phyloP scores from a whole-genome alignment of 495 filamentous ascomycete genomes.

The Hypoxylon intermedium region DNA sequence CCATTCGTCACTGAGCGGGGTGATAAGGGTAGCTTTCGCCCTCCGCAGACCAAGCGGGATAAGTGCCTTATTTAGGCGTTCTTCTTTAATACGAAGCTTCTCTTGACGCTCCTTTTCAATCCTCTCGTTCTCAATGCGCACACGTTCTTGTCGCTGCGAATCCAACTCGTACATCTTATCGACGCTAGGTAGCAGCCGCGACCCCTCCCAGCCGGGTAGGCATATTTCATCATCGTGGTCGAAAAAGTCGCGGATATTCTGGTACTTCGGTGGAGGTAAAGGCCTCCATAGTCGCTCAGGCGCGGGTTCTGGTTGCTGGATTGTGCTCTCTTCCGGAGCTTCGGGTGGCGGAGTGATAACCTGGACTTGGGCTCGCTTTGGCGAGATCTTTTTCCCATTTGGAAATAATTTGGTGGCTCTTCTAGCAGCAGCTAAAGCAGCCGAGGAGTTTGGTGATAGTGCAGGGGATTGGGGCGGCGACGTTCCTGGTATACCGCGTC shows the following conservation, averaged over 20 bases:
- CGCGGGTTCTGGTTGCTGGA: not conserved
- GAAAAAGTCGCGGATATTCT: conserved; percentile 34
- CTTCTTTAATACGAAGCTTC: conserved; percentile 21
- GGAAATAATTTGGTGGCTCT: conserved; percentile 21
- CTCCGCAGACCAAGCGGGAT: conserved; percentile 33
- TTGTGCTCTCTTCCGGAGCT: conserved; percentile 4
- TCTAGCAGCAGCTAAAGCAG: conserved; percentile 20
- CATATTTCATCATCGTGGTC: conserved; percentile 33
- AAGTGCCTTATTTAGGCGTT: conserved; percentile 24
- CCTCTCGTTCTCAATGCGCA: conserved; percentile 29
- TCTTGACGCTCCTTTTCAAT: conserved; percentile 23
- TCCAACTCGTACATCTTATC: conserved; percentile 33
- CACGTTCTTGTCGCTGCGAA: conserved; percentile 31
- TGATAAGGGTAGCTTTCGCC: conserved; percentile 37
- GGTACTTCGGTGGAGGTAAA: conserved; percentile 25
- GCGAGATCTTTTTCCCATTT: not conserved
- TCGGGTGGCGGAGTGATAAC: conserved; percentile 15
- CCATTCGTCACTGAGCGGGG: conserved; percentile 43
- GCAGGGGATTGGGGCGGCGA: conserved; percentile 23
- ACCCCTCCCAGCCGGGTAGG: conserved; percentile 33
- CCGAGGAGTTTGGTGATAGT: conserved; percentile 17
- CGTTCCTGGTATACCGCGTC: not conserved
- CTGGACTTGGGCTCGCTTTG: conserved; percentile 1
- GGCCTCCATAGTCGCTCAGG: conserved; percentile 4
- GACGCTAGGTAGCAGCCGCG: conserved; percentile 14